Conservation (phyloP, 139 green algal species). For the Chlorella sp. region DNA sequence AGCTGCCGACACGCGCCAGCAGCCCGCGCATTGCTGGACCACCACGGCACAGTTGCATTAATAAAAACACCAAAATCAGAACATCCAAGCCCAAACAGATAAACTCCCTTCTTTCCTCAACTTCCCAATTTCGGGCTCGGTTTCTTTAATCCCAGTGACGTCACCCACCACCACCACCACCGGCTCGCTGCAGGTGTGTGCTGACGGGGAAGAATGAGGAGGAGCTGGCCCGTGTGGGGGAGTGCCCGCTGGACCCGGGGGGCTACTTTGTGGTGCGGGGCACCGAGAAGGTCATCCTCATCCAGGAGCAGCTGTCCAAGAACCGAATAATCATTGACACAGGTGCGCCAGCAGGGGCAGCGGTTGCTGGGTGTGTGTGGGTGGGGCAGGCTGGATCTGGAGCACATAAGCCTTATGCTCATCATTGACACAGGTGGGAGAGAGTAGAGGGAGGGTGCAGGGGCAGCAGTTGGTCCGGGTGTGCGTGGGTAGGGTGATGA, state of each 20-base stretch:
- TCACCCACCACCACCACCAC: too few species aligned
- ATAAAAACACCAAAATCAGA: too few species aligned
- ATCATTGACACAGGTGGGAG: slow-evolving; percentile 87
- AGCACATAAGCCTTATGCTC: not conserved
- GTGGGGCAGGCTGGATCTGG: not conserved
- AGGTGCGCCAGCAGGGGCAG: not conserved
- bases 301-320: slow-evolving; percentile 99
- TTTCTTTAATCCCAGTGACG: too few species aligned
- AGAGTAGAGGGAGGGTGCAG: too few species aligned
- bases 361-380: not conserved
- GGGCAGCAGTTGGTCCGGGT: not conserved
- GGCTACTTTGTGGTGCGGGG: slow-evolving; percentile 98
- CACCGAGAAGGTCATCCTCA: slow-evolving; percentile 98
- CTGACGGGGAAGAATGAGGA: slow-evolving; percentile 84
- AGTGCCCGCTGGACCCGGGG: slow-evolving; percentile 98
- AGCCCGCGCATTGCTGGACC: too few species aligned
- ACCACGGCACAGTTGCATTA: too few species aligned
- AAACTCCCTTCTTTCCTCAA: too few species aligned
- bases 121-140: too few species aligned
- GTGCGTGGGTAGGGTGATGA: not conserved
- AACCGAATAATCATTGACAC: slow-evolving; percentile 99
- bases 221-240: slow-evolving; percentile 87
- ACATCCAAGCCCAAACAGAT: too few species aligned
- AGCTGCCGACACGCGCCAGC: too few species aligned
- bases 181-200: slow-evolving; percentile 76